These are phyloP conservation scores for Decorospora gaudefroyi DNA, from an alignment of 2,329 filamentous ascomycete genomes.

Conservation along the genomic window DNA sequence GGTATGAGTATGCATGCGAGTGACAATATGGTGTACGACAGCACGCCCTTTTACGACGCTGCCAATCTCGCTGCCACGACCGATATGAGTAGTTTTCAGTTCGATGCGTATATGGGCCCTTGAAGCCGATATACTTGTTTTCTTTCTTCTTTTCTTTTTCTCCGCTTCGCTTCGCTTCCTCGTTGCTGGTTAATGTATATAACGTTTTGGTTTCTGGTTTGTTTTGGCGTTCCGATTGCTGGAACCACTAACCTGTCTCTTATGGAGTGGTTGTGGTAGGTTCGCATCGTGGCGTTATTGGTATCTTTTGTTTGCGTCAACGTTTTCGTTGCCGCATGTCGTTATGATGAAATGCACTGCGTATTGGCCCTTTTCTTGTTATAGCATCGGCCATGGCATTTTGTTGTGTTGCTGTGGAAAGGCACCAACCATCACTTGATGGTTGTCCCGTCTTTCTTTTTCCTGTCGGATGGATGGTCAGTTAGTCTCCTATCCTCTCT, in stretches of 20 bases:
- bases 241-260: slow-evolving; percentile 30
- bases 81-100: slow-evolving; percentile 32
- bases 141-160: background rate
- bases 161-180: background rate
- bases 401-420: background rate
- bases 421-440: background rate
- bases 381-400: too few relatives aligned
- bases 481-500: too few relatives aligned
- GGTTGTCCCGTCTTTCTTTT: too few relatives aligned
- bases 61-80: slow-evolving; percentile 14
- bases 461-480: too few relatives aligned
- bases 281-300: slow-evolving; percentile 20
- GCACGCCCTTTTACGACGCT: slow-evolving; percentile 27
- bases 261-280: slow-evolving; percentile 31
- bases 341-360: background rate
- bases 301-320: background rate
- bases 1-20: slow-evolving; percentile 28
- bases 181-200: slow-evolving; percentile 10
- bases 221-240: slow-evolving; percentile 22
- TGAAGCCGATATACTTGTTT: slow-evolving; percentile 8
- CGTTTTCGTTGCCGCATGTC: background rate
- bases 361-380: too few relatives aligned
- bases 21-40: slow-evolving; percentile 27
- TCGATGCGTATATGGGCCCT: slow-evolving; percentile 34
- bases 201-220: slow-evolving; percentile 9